Evolutionary conservation across 1,139 yeast species (phyloP).

Genomic region (Yamadazyma pseudoaaseri): DNA sequence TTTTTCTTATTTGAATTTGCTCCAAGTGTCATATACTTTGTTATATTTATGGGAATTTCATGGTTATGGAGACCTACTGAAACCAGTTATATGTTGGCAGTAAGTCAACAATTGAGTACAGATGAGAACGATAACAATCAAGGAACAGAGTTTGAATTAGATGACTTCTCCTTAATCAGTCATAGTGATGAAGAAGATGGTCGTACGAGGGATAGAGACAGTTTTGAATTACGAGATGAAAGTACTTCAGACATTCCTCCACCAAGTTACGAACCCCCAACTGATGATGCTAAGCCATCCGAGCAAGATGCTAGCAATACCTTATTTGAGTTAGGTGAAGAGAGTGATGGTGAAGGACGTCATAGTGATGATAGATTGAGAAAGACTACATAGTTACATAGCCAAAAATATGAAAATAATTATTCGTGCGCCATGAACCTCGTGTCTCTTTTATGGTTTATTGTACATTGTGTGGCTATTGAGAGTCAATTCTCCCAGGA

Average conservation of each 20-base stretch:
- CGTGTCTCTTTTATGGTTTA: not conserved
- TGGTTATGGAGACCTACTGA: conserved; percentile 98
- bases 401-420: too few species aligned
- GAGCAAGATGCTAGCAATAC: conserved; percentile 22
- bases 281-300: conserved; percentile 10
- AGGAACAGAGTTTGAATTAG: conserved; percentile 67
- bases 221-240: conserved; percentile 34
- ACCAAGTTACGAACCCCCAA: conserved; percentile 24
- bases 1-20: conserved; percentile 90
- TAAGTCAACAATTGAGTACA: conserved; percentile 88
- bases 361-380: conserved; percentile 31
- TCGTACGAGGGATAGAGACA: conserved; percentile 21
- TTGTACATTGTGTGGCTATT: not conserved
- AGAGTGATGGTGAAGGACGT: conserved; percentile 27
- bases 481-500: not conserved
- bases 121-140: conserved; percentile 56
- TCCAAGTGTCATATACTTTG: conserved; percentile 87
- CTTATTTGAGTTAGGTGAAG: conserved; percentile 40
- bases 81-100: conserved; percentile 91
- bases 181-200: conserved; percentile 43
- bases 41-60: conserved; percentile 80
- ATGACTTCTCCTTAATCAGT: conserved; percentile 65
- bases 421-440: too few species aligned
- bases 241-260: conserved; percentile 11
- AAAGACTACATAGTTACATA: conserved; percentile 9